Evolutionary conservation across 495 filamentous ascomycete genomes (phyloP), one percentile per base, ranked within the genome.

Genomic region (Bathelium albidoporum): DNA sequence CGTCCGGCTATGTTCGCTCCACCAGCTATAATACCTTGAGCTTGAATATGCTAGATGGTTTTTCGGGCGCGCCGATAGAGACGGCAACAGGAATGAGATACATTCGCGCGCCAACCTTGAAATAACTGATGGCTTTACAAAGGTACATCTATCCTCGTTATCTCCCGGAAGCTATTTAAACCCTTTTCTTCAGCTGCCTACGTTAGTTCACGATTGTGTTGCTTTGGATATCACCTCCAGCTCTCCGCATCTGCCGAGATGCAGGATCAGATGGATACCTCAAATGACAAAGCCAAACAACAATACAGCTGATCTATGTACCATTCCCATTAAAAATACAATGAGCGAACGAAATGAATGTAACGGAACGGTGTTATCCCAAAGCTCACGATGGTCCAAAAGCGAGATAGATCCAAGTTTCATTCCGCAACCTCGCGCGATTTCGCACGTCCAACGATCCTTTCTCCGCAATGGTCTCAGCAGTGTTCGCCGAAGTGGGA

Each of bases 191-290:
- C 34, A 39, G 34, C 34, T 18, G 43, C 43, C 9, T 18, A 49
- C n/a, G 43, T 18, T 49, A 18, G 43, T 49, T n/a, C 43, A n/a
- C 20, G 3, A n/a, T 49, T 49, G 43, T 20, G 43, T 49, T 49
- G 43, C 43, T 49, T 49, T 49, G 43, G 43, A 49, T 49, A 49
- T 49, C 43, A 49, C 43, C 43, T 10, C 43, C 43, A 49, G 43
- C 18, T 49, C 43, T 49, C 43, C 20, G 18, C 43, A 49, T 49
- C 43, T 49, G n/a, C 43, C 20, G 20, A 49, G 43, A 49, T 18
- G 43, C 43, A 49, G n/a, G 43, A 49, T 49, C 43, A 49, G 43
- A 49, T 49, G 9, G 43, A 49, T 49, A 49, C 18, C 18, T 49
- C 18, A n/a, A 49, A 49, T 49, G 18, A 18, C n/a, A 49, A 18